Percentiles rank a stretch among this genome's conserved stretches.
phyloP scores from a whole-genome alignment of 169 alveolate species.

The Pseudocohnilembus persalinus region DNA sequence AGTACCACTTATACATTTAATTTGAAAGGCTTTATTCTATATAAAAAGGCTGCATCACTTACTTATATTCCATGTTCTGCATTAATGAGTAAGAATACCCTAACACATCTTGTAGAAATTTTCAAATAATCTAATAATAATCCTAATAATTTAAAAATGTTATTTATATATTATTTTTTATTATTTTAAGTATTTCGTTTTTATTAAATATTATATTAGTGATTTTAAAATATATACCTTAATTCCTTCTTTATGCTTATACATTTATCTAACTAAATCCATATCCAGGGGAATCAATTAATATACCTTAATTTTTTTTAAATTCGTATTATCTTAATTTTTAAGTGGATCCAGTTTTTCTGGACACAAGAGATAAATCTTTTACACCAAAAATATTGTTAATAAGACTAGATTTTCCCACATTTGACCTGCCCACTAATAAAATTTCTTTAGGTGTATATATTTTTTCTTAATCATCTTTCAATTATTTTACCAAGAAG shows the following conservation, averaged over 20 bases:
- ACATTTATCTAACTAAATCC: constrained; percentile 50
- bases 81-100: constrained; percentile 29
- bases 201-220: too few species aligned
- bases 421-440: constrained; percentile 91
- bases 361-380: constrained; percentile 39
- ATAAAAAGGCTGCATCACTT: constrained; percentile 37
- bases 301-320: neutral
- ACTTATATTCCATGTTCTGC: constrained; percentile 34
- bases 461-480: neutral
- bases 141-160: too few species aligned
- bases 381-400: constrained; percentile 84
- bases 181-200: too few species aligned
- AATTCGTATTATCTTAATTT: constrained; percentile 25
- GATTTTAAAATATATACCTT: too few species aligned
- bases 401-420: constrained; percentile 92
- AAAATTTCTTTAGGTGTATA: constrained; percentile 75
- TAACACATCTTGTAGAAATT: constrained; percentile 12
- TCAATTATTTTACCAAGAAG: constrained; percentile 10
- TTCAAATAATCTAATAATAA: constrained; percentile 41
- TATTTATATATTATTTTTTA: too few species aligned
- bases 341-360: constrained; percentile 58
- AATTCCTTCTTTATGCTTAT: constrained; percentile 24
- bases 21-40: constrained; percentile 28
- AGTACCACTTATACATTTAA: constrained; percentile 35
- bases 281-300: constrained; percentile 67